Evolutionary conservation across 495 filamentous ascomycete species (phyloP).

Genomic region (Lepraria neglecta): DNA sequence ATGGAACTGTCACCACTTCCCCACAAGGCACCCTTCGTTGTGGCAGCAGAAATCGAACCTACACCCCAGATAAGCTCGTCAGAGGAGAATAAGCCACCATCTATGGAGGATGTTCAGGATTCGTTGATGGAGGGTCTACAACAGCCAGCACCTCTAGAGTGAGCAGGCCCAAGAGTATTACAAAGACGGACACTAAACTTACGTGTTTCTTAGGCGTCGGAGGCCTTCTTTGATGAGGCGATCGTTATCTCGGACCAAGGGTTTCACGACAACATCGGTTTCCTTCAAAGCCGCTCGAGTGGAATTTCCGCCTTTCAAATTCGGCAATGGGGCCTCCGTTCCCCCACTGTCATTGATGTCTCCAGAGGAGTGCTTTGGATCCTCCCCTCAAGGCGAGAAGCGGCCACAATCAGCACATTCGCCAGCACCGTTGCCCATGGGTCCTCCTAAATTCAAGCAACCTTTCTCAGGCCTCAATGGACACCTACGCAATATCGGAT

Average conservation of each 20-base stretch:
- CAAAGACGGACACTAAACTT: not conserved
- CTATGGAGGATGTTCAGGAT: constrained; percentile 31
- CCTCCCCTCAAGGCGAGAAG: constrained; percentile 69
- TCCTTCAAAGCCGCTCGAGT: constrained; percentile 39
- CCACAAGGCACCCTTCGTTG: constrained; percentile 68
- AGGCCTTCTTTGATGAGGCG: constrained; percentile 55
- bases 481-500: constrained; percentile 56
- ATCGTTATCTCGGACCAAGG: constrained; percentile 55
- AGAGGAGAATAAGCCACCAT: constrained; percentile 38
- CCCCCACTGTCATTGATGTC: constrained; percentile 55
- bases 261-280: constrained; percentile 47
- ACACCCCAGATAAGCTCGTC: constrained; percentile 53
- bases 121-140: constrained; percentile 33
- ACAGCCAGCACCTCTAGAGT: constrained; percentile 15
- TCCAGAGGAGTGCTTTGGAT: constrained; percentile 68
- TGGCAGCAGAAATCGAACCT: constrained; percentile 55
- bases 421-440: constrained; percentile 44
- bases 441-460: constrained; percentile 53
- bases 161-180: constrained; percentile 18
- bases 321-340: constrained; percentile 55
- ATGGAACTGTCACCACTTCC: constrained; percentile 96
- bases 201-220: constrained; percentile 43
- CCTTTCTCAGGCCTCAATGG: constrained; percentile 45
- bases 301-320: constrained; percentile 68
- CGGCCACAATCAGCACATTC: constrained; percentile 51